Percentiles rank a stretch among this genome's conserved stretches.
Conservation (phyloP, 148 eudicot genomes). For the Rhododendron griersonianum region DNA sequence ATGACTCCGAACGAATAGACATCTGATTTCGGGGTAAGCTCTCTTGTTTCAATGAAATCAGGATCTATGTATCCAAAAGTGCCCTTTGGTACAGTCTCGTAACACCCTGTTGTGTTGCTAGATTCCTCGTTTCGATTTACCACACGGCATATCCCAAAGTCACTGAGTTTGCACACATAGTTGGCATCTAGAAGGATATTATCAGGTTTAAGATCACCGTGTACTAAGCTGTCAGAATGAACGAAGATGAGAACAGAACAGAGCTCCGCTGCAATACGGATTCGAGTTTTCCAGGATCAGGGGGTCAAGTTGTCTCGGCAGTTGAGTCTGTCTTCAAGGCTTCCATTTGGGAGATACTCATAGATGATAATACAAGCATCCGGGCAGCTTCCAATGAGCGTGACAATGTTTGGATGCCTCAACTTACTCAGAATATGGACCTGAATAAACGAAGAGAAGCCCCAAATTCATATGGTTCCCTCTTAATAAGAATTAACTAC, state of each 20-base stretch:
- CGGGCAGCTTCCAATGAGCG: too few species aligned
- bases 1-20: slow-evolving; percentile 80
- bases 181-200: slow-evolving; percentile 62
- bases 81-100: slow-evolving; percentile 60
- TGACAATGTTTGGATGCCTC: too few species aligned
- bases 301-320: slow-evolving; percentile 74
- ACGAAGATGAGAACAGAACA: slow-evolving; percentile 79
- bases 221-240: slow-evolving; percentile 53
- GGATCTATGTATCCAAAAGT: slow-evolving; percentile 74
- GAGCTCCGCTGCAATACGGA: slow-evolving; percentile 73
- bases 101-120: slow-evolving; percentile 28
- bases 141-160: slow-evolving; percentile 65
- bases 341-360: slow-evolving; percentile 62
- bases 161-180: slow-evolving; percentile 60
- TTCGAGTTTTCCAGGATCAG: slow-evolving; percentile 72
- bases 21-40: slow-evolving; percentile 71
- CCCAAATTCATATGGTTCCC: too few species aligned
- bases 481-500: too few species aligned
- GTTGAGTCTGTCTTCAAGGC: slow-evolving; percentile 79
- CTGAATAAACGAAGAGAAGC: too few species aligned
- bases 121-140: slow-evolving; percentile 38
- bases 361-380: slow-evolving; percentile 23
- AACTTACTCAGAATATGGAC: too few species aligned
- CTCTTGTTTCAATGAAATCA: slow-evolving; percentile 67
- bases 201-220: slow-evolving; percentile 76